These are phyloP conservation scores for Amoeboaphelidium protococcarum DNA, from an alignment of 371 early-diverging fungal species.

Conservation along the genomic window DNA sequence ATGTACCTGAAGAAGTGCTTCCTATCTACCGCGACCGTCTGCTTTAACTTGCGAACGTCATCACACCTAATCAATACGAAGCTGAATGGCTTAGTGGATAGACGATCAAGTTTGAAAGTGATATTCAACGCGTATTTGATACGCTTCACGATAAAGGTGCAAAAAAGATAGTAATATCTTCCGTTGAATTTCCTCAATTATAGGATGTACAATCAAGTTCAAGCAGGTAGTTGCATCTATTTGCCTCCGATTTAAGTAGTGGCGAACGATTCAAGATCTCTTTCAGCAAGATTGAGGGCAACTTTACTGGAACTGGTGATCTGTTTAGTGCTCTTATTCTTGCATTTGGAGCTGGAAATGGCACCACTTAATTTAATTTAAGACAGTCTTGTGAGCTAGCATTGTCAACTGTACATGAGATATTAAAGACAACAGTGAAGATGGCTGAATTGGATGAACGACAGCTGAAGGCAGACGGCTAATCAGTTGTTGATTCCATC, in stretches of 20 bases:
- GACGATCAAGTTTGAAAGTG: constrained; percentile 19
- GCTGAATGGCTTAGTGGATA: constrained; percentile 47
- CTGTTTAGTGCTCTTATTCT: constrained; percentile 45
- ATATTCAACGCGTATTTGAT: constrained; percentile 16
- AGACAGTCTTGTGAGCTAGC: constrained; percentile 1
- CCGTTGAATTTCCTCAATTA: constrained; percentile 6
- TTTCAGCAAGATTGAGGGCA: constrained; percentile 41
- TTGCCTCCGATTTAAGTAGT: no score
- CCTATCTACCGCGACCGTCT: constrained; percentile 39
- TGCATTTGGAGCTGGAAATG: constrained; percentile 27
- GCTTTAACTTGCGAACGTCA: constrained; percentile 32
- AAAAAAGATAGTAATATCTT: constrained; percentile 46
- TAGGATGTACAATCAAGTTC: background rate
- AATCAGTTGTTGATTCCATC: constrained; percentile 11
- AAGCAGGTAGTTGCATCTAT: background rate
- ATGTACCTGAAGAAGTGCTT: constrained; percentile 51
- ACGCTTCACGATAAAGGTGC: constrained; percentile 17
- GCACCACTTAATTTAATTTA: constrained; percentile 18
- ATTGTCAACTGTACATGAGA: constrained; percentile 15
- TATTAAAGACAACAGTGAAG: constrained; percentile 30
- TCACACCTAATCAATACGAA: constrained; percentile 82
- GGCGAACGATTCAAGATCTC: constrained; percentile 25
- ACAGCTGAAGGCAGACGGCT: no score
- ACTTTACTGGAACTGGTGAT: constrained; percentile 82
- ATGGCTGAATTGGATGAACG: constrained; percentile 10